Evolutionary conservation across 345 rosid species (phyloP), one percentile per base, ranked within the genome.

Genomic region (Microthlaspi erraticum): DNA sequence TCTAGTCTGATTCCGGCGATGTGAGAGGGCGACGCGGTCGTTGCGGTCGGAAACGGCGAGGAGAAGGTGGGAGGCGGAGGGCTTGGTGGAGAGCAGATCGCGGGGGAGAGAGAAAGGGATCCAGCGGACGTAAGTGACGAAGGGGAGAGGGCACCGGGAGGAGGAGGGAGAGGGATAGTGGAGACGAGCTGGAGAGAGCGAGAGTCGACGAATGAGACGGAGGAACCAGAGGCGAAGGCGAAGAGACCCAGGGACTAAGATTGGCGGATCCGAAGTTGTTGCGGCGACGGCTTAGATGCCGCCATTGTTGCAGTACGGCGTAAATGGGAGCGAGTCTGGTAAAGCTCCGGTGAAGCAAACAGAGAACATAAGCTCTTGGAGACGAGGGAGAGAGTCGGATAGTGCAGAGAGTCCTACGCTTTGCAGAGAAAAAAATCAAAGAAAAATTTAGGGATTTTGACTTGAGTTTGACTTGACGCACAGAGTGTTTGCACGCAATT

Each of bases 241-340:
- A 93, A 78, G 62, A 88, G 92, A 34, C 96, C 96, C 96, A 79
- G 18, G 88, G 65, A 45, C 88, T 87, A 17, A 90, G 80, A 80
- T 90, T 96, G 71, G 85, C 79, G 54, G 97, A 82, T 81, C 92
- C 92, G 67, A 93, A 93, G 85, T 90, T 93, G 88, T 83, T 90
- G 66, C 96, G 93, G 75, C 86, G n/a, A n/a, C n/a, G n/a, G n/a
- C n/a, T n/a, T n/a, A n/a, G n/a, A n/a, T n/a, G n/a, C n/a, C n/a
- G n/a, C n/a, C n/a, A n/a, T n/a, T n/a, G n/a, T n/a, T n/a, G n/a
- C n/a, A n/a, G n/a, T n/a, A n/a, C n/a, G n/a, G n/a, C n/a, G n/a
- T n/a, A n/a, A n/a, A n/a, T n/a, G n/a, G n/a, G n/a, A n/a, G n/a
- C n/a, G n/a, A n/a, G n/a, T n/a, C n/a, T n/a, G n/a, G n/a, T n/a